A percentile compares a stretch with the other conserved stretches of the same genome.
Conservation (phyloP, 106 monocot genomes). For the Chionographis japonica region DNA sequence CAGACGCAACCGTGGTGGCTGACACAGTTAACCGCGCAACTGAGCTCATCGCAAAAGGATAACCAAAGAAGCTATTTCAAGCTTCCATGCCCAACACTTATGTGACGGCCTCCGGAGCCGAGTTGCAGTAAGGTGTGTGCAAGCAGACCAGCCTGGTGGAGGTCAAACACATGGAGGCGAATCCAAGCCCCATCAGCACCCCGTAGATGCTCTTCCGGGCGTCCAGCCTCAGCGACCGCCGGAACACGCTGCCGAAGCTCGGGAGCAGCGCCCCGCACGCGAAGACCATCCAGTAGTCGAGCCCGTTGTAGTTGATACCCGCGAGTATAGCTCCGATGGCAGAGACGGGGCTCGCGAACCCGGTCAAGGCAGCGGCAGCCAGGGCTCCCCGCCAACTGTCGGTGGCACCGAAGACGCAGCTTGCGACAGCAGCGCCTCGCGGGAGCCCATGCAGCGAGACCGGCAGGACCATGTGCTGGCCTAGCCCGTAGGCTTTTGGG, state of each 20-base stretch:
- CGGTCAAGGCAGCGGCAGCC: conserved; percentile 71
- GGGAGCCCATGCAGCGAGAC: conserved; percentile 93
- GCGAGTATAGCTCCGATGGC: conserved; percentile 90
- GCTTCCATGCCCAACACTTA: conserved; percentile 3
- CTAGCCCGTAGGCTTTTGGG: conserved; percentile 84
- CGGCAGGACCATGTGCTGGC: conserved; percentile 87
- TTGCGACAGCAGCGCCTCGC: conserved; percentile 91
- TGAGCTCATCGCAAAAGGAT: too few relatives aligned
- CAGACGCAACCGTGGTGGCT: too few relatives aligned
- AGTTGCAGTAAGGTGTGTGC: conserved; percentile 96
- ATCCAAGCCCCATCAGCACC: conserved; percentile 62
- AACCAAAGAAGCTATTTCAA: too few relatives aligned
- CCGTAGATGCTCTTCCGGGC: conserved; percentile 57
- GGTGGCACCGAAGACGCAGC: conserved; percentile 88
- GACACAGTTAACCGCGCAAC: too few relatives aligned
- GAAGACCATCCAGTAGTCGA: conserved; percentile 90
- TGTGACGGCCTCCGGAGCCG: conserved; percentile 96
- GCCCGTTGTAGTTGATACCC: conserved; percentile 77
- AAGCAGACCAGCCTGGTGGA: conserved; percentile 90
- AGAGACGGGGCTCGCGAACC: conserved; percentile 70
- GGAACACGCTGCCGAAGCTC: conserved; percentile 57
- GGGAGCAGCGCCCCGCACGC: conserved; percentile 81
- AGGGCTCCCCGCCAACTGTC: conserved; percentile 85
- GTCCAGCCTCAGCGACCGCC: conserved; percentile 54
- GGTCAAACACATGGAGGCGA: conserved; percentile 73